Percentiles rank a stretch among this genome's conserved stretches.
These are phyloP conservation scores for Septoria linicola DNA, from an alignment of 2,329 filamentous ascomycete species.

Conservation along the genomic window DNA sequence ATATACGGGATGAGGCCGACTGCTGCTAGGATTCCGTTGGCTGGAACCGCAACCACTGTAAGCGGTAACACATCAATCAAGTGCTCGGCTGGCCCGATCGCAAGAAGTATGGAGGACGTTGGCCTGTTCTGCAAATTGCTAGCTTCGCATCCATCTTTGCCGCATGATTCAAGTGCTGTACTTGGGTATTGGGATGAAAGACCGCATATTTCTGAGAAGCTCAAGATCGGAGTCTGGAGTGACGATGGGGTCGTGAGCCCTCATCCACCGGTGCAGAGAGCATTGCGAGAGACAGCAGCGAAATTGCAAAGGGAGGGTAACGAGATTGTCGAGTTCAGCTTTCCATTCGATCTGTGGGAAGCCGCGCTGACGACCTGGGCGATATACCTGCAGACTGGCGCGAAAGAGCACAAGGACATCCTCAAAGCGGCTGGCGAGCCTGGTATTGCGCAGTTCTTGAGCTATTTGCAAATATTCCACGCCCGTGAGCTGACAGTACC, in stretches of 20 bases:
- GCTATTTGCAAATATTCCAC: constrained; percentile 16
- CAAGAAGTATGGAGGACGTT: constrained; percentile 52
- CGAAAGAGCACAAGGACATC: constrained; percentile 10
- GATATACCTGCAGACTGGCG: constrained; percentile 20
- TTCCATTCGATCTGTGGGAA: constrained; percentile 20
- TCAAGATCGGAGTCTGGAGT: constrained; percentile 58
- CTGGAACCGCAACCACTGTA: constrained; percentile 43
- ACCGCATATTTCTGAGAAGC: constrained; percentile 28
- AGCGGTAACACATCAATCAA: constrained; percentile 47
- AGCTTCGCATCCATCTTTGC: constrained; percentile 54
- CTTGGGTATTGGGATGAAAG: constrained; percentile 54
- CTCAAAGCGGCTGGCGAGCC: constrained; percentile 14
- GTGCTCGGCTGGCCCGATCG: constrained; percentile 56
- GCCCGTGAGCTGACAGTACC: constrained; percentile 16
- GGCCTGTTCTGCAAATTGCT: constrained; percentile 42
- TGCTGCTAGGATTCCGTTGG: constrained; percentile 43
- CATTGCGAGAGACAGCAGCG: constrained; percentile 54
- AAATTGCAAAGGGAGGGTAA: constrained; percentile 52
- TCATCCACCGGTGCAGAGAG: constrained; percentile 58
- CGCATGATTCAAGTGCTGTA: constrained; percentile 54
- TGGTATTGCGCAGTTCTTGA: constrained; percentile 14
- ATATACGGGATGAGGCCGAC: constrained; percentile 49
- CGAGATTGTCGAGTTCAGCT: constrained; percentile 51
- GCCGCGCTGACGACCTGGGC: constrained; percentile 18
- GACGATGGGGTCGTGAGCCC: constrained; percentile 59